Evolutionary conservation across 768 basidiomycete genomes (phyloP).

Genomic region (Lentinula edodes): DNA sequence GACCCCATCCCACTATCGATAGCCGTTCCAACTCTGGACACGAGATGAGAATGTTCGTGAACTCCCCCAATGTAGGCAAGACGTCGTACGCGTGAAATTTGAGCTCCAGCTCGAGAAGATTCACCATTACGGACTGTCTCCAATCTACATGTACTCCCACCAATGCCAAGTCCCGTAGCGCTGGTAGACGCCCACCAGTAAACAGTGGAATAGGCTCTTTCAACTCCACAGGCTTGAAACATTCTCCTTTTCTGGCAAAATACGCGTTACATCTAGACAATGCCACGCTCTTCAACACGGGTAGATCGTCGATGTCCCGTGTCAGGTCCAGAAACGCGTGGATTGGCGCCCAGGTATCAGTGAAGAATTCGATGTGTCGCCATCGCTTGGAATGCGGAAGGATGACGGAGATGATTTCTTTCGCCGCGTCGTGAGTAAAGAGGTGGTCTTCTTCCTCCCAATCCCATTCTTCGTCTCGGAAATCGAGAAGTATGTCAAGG

Average conservation of each 20-base stretch:
- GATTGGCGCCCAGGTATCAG: constrained; percentile 30
- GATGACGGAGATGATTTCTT: constrained; percentile 21
- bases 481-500: constrained; percentile 48
- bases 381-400: constrained; percentile 24
- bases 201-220: constrained; percentile 22
- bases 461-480: constrained; percentile 53
- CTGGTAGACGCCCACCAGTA: not conserved
- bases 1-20: constrained; percentile 50
- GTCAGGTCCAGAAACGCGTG: constrained; percentile 22
- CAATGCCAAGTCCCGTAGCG: constrained; percentile 29
- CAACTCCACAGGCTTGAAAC: constrained; percentile 18
- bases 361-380: constrained; percentile 22
- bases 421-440: constrained; percentile 19
- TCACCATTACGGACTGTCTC: constrained; percentile 31
- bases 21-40: constrained; percentile 39
- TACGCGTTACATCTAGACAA: constrained; percentile 30
- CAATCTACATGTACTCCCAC: constrained; percentile 58
- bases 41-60: constrained; percentile 32
- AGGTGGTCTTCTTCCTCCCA: constrained; percentile 47
- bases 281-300: constrained; percentile 17
- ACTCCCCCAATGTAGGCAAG: constrained; percentile 45
- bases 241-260: constrained; percentile 20
- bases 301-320: constrained; percentile 12
- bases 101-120: constrained; percentile 43
- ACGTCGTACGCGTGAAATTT: constrained; percentile 54